Base-by-base conservation (phyloP, 345 rosid genomes). In the Arabidopsis arenosa region DNA sequence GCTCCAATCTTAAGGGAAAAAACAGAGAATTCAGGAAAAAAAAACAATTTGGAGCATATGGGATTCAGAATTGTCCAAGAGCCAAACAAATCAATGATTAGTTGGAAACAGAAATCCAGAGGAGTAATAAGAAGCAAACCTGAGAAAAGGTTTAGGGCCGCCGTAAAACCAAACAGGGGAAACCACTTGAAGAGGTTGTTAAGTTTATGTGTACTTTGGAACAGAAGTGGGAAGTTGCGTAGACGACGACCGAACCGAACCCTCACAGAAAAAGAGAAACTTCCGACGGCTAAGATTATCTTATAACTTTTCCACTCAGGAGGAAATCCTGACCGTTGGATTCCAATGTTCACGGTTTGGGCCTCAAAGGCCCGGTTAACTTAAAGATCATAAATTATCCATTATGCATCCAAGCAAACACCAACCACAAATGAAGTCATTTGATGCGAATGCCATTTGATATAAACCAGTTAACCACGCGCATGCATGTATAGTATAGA, bases 271-370 rank as follows among this genome's bases (percentile, higher is more conserved):
- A 65, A 44, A 32, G 41, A 17, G 10, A 49, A 37, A 1, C 44
- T 67, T 67, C 53, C 15, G 67, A 75, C 67, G 79, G 79, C 60
- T 51, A 55, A 68, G 55, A 56, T 26, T 75, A 8, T 1, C 51
- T 63, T 64, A 35, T 55, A 13, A 0, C 9, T 35, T 26, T 48
- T 37, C n/a, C 14, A 14, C 5, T 28, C 11, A 47, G 6, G 59
- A 45, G 2, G 10, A 32, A 40, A 66, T 45, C 26, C 17, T 49
- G 47, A 52, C 69, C 74, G 74, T 75, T 68, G 74, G 79, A 75
- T 75, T 51, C 6, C 13, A 11, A 3, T 51, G 55, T 35, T 23
- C 14, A 9, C 11, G 0, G 5, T 61, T 52, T 75, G 79, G 79
- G 74, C 79, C 70, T 68, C 11, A 41, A 49, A 58, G 72, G 67